Percentiles rank a stretch among this genome's conserved stretches.
phyloP scores from a whole-genome alignment of 768 basidiomycete genomes.

The Naganishia onofrii region DNA sequence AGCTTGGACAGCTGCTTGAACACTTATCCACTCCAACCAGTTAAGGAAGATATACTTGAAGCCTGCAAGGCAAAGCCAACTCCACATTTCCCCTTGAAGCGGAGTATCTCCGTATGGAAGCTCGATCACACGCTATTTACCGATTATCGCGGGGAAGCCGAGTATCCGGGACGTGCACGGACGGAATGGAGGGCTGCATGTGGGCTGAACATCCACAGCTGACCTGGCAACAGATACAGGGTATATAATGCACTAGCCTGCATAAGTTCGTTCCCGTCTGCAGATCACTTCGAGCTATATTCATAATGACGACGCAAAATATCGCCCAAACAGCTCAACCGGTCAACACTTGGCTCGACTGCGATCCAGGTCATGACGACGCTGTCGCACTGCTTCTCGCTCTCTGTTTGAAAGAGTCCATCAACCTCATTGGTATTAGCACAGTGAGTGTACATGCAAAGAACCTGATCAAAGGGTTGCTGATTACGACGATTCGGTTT shows the following conservation, averaged over 20 bases:
- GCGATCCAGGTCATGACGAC: slow-evolving; percentile 32
- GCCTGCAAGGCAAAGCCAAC: not conserved
- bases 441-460: slow-evolving; percentile 18
- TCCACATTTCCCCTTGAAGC: not conserved
- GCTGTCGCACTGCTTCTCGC: slow-evolving; percentile 27
- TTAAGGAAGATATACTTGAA: not conserved
- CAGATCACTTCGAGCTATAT: not conserved
- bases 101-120: not conserved
- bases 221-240: not conserved
- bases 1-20: no score
- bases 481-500: not conserved
- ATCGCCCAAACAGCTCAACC: not conserved
- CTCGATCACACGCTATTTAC: not conserved
- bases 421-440: slow-evolving; percentile 27
- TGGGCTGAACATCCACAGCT: not conserved
- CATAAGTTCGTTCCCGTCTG: not conserved
- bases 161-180: not conserved
- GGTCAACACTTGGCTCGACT: slow-evolving; percentile 23
- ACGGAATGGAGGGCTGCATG: not conserved
- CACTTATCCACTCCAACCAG: not conserved
- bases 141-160: not conserved
- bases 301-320: not conserved
- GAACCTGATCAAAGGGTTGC: not conserved
- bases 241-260: not conserved
- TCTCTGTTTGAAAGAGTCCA: slow-evolving; percentile 21